phyloP scores from a whole-genome alignment of 768 basidiomycete genomes.

The Tricholoma sp. region DNA sequence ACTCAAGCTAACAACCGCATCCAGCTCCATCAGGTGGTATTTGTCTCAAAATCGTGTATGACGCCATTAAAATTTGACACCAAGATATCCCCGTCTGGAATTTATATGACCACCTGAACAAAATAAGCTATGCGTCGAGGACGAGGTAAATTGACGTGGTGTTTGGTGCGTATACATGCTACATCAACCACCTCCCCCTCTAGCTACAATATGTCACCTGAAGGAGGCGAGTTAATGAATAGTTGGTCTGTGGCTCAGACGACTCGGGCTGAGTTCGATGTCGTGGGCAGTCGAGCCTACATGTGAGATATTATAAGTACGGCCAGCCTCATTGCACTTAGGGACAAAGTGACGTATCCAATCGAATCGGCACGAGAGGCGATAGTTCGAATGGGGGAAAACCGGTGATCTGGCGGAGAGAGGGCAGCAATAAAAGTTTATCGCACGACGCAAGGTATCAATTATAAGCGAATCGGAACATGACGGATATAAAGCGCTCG shows the following conservation, averaged over 20 bases:
- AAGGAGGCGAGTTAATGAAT: constrained; percentile 20
- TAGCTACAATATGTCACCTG: constrained; percentile 48
- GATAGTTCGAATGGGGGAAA: constrained; percentile 46
- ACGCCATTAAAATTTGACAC: neutral
- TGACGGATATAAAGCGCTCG: constrained; percentile 8
- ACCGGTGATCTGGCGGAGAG: constrained; percentile 44
- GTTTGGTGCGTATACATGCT: constrained; percentile 49
- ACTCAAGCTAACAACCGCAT: neutral
- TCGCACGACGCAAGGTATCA: neutral
- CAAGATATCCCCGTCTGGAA: neutral
- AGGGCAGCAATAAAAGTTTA: constrained; percentile 19
- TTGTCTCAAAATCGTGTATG: neutral
- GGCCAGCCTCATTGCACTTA: constrained; percentile 57
- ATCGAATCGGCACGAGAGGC: constrained; percentile 94
- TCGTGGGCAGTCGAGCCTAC: too few species aligned
- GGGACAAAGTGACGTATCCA: constrained; percentile 59
- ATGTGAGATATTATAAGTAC: constrained; percentile 47
- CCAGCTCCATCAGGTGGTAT: too few species aligned
- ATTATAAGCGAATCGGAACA: too few species aligned
- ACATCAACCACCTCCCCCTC: constrained; percentile 67
- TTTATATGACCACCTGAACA: neutral
- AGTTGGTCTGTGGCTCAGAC: constrained; percentile 78
- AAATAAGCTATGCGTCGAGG: constrained; percentile 15
- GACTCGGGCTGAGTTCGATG: too few species aligned
- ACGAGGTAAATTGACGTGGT: constrained; percentile 60